Percentiles rank a stretch among this genome's conserved stretches.
Conservation (phyloP, 805 yeast species). For the Sugiyamaella chiloensis region DNA sequence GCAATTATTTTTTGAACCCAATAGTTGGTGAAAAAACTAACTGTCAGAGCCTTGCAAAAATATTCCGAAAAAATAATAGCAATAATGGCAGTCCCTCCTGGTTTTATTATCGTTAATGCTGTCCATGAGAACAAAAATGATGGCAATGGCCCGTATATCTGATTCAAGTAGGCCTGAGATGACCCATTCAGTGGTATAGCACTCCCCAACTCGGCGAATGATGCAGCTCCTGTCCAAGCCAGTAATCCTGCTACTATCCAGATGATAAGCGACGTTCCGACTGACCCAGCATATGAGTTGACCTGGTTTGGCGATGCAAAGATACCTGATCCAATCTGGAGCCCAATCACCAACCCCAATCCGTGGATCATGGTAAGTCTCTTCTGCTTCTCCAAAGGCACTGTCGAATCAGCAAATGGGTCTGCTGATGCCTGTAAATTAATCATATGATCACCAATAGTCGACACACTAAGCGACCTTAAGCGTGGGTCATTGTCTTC, state of each 20-base stretch:
- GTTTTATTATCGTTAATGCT: constrained; percentile 38
- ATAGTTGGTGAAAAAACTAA: constrained; percentile 18
- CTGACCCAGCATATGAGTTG: constrained; percentile 37
- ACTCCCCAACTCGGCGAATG: constrained; percentile 41
- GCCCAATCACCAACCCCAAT: constrained; percentile 38
- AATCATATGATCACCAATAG: constrained; percentile 29
- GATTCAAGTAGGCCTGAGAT: constrained; percentile 38
- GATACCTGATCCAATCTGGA: constrained; percentile 45
- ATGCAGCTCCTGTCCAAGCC: constrained; percentile 44
- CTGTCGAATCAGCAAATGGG: constrained; percentile 13
- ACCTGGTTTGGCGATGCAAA: constrained; percentile 42
- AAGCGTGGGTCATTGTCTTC: constrained; percentile 18
- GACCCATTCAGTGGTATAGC: constrained; percentile 42
- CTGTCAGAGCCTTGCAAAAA: constrained; percentile 27
- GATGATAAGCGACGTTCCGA: constrained; percentile 36
- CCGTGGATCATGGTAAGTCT: constrained; percentile 34
- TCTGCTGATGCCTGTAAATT: constrained; percentile 28
- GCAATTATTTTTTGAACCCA: constrained; percentile 35
- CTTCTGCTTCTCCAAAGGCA: constrained; percentile 31
- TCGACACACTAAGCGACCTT: constrained; percentile 24
- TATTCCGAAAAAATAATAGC: constrained; percentile 41
- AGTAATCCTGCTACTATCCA: constrained; percentile 40
- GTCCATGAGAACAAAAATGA: constrained; percentile 40
- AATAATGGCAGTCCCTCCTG: constrained; percentile 41
- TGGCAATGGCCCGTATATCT: constrained; percentile 36